Evolutionary conservation across 2,329 filamentous ascomycete genomes (phyloP).

Genomic region (Aspergillus sp.): DNA sequence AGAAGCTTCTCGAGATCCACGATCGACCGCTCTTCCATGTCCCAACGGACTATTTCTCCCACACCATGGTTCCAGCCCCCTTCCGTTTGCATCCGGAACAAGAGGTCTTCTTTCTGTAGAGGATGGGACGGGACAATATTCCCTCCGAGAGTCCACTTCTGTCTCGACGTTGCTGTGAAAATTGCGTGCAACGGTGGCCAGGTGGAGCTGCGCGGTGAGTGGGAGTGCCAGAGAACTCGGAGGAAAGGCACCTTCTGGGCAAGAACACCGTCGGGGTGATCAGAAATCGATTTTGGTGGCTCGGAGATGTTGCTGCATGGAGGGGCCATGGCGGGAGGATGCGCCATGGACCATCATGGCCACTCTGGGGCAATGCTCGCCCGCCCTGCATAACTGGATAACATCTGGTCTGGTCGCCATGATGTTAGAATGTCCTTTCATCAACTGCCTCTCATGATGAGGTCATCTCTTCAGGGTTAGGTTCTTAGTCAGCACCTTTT

Average conservation of each 20-base stretch:
- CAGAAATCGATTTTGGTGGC: background rate
- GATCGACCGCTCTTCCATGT: background rate
- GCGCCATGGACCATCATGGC: background rate
- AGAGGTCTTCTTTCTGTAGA: no score
- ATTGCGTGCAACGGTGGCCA: background rate
- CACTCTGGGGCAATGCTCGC: background rate
- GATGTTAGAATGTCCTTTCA: background rate
- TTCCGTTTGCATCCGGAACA: no score
- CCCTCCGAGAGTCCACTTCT: background rate
- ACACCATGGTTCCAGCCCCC: no score
- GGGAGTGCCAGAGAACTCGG: constrained; percentile 9
- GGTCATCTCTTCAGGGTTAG: no score
- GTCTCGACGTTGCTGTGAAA: background rate
- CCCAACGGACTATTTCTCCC: no score
- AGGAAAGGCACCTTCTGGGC: constrained; percentile 21
- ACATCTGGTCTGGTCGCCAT: background rate
- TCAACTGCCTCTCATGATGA: no score
- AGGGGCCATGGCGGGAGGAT: background rate
- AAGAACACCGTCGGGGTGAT: constrained; percentile 23
- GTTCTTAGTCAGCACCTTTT: no score
- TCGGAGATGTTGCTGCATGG: constrained; percentile 11
- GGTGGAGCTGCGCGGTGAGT: constrained; percentile 15
- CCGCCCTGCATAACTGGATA: background rate
- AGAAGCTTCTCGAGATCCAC: constrained; percentile 27
- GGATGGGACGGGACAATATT: background rate